phyloP scores from a whole-genome alignment of 1,284 basidiomycete species.

The Fomitopsis palustris region DNA sequence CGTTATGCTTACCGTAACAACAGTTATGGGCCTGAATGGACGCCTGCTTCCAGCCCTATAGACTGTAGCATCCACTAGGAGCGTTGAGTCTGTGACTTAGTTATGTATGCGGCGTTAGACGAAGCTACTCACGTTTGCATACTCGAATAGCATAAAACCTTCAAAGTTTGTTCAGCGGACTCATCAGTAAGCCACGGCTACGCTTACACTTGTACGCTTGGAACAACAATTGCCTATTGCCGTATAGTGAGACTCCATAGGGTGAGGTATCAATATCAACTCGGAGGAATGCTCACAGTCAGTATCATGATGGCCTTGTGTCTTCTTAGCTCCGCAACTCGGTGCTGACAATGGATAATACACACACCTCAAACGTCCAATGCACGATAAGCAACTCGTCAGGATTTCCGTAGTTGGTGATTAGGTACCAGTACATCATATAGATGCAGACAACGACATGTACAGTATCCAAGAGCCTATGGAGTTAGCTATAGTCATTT shows the following conservation, averaged over 20 bases:
- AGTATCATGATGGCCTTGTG: neutral
- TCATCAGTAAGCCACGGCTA: neutral
- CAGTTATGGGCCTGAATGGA: neutral
- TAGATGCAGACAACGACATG: neutral
- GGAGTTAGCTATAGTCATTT: no score
- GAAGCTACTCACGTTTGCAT: neutral
- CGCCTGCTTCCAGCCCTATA: no score
- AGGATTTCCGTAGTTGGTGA: neutral
- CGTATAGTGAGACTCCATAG: neutral
- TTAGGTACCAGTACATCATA: constrained; percentile 2
- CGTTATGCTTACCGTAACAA: neutral
- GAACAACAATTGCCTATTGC: neutral
- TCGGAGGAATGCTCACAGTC: neutral
- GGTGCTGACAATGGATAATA: neutral
- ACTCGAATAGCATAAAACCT: neutral
- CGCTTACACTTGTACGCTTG: neutral
- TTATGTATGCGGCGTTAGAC: no score
- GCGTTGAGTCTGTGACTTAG: neutral
- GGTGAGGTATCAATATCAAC: no score
- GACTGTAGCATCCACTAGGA: neutral
- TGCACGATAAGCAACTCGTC: neutral
- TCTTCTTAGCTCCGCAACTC: neutral
- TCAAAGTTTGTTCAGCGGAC: neutral
- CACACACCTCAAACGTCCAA: neutral
- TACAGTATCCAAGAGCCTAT: neutral